phyloP scores from a whole-genome alignment of 352 stramenopile species.

The Globisporangium spinosum region DNA sequence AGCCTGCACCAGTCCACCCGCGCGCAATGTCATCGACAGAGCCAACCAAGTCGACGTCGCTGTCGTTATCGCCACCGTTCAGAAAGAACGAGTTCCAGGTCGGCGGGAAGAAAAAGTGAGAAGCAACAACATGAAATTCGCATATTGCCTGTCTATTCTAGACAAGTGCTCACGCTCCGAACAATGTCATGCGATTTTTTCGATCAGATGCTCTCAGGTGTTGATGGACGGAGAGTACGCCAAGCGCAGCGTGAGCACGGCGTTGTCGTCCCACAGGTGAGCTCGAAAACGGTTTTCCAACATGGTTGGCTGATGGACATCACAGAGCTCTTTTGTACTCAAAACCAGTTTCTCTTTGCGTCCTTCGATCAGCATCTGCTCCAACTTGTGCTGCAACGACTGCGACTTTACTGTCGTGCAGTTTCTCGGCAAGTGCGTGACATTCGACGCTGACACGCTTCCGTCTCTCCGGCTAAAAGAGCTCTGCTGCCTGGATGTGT shows the following conservation, averaged over 20 bases:
- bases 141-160: background rate
- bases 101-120: constrained; percentile 61
- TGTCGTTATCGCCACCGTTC: constrained; percentile 19
- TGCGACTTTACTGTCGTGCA: constrained; percentile 81
- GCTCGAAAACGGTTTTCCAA: background rate
- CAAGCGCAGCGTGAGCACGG: constrained; percentile 59
- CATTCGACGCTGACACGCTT: background rate
- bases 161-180: background rate
- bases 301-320: background rate
- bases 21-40: constrained; percentile 14
- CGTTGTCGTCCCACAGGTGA: constrained; percentile 47
- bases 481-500: background rate
- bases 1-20: constrained; percentile 30
- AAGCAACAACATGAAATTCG: background rate
- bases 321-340: constrained; percentile 4
- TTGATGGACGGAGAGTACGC: constrained; percentile 47
- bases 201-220: constrained; percentile 46
- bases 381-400: constrained; percentile 77
- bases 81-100: constrained; percentile 30
- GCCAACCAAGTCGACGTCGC: background rate
- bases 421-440: constrained; percentile 60
- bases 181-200: background rate
- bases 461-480: background rate
- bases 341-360: background rate
- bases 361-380: constrained; percentile 36